Conservation (phyloP, 495 filamentous ascomycete species). For the Penicillium subrubescens region DNA sequence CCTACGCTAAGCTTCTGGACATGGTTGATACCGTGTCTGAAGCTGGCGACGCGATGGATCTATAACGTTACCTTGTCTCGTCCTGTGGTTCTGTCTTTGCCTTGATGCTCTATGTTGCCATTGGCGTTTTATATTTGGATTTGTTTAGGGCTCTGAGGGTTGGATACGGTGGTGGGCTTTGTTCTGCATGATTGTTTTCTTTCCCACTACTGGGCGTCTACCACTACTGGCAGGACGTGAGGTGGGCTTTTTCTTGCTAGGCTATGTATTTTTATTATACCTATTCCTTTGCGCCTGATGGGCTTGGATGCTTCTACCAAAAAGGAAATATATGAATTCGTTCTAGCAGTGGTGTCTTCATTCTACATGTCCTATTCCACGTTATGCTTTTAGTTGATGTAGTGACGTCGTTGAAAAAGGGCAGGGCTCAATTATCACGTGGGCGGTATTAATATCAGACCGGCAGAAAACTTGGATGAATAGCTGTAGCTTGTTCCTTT, state of each 20-base stretch:
- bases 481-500: conserved; percentile 8
- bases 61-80: conserved; percentile 29
- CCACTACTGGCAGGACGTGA: too few relatives aligned
- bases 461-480: conserved; percentile 34
- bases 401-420: conserved; percentile 15
- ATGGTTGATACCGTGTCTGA: conserved; percentile 50
- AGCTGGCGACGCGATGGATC: conserved; percentile 57
- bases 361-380: too few relatives aligned
- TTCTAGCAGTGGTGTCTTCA: background rate
- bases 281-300: background rate
- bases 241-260: conserved; percentile 1
- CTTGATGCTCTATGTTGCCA: background rate
- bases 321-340: background rate
- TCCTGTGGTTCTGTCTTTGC: conserved; percentile 3
- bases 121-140: conserved; percentile 21
- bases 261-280: conserved; percentile 10
- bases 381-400: too few relatives aligned
- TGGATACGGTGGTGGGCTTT: background rate
- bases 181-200: conserved; percentile 15
- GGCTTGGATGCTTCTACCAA: background rate
- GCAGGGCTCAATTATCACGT: conserved; percentile 31
- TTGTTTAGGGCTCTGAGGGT: conserved; percentile 9
- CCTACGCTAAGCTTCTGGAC: conserved; percentile 77
- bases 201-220: background rate
- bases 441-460: conserved; percentile 21